Conservation (phyloP, 2,329 filamentous ascomycete species). For the Tolypocladium pustulatum region DNA sequence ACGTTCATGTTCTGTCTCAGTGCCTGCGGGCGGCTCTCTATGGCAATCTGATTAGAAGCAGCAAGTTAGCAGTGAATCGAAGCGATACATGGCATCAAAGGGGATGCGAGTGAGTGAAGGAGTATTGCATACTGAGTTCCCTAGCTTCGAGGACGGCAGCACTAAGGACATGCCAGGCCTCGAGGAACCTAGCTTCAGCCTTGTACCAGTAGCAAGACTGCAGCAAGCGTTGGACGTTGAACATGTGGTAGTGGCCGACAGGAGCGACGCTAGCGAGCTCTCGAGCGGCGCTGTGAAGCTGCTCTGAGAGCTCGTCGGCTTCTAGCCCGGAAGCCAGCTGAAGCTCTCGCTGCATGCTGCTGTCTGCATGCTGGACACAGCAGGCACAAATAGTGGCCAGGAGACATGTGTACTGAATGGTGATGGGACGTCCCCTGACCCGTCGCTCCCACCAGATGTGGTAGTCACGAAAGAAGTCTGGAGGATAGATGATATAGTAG, state of each 20-base stretch:
- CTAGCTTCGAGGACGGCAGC: slow-evolving; percentile 18
- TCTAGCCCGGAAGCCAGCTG: slow-evolving; percentile 9
- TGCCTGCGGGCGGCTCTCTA: slow-evolving; percentile 8
- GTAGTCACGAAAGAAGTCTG: slow-evolving; percentile 17
- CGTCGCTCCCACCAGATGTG: slow-evolving; percentile 19
- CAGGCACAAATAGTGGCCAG: slow-evolving; percentile 18
- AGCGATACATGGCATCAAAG: background rate
- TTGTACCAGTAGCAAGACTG: slow-evolving; percentile 23
- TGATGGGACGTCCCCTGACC: slow-evolving; percentile 8
- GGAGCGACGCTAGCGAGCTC: slow-evolving; percentile 16
- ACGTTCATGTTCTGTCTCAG: slow-evolving; percentile 15
- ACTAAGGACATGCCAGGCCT: slow-evolving; percentile 20
- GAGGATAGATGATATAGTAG: slow-evolving; percentile 22
- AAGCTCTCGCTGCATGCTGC: slow-evolving; percentile 9
- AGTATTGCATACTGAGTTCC: slow-evolving; percentile 13
- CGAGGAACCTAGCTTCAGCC: slow-evolving; percentile 18
- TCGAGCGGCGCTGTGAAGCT: slow-evolving; percentile 12
- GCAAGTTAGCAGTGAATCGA: background rate
- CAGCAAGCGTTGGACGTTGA: slow-evolving; percentile 17
- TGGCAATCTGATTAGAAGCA: slow-evolving; percentile 10
- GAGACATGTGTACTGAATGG: slow-evolving; percentile 18
- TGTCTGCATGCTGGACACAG: slow-evolving; percentile 16
- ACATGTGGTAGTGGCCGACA: slow-evolving; percentile 14
- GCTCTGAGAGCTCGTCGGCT: slow-evolving; percentile 12
- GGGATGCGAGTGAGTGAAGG: background rate